Evolutionary conservation across 2,329 filamentous ascomycete genomes (phyloP).

Genomic region (Ophiocordyceps robertsii): DNA sequence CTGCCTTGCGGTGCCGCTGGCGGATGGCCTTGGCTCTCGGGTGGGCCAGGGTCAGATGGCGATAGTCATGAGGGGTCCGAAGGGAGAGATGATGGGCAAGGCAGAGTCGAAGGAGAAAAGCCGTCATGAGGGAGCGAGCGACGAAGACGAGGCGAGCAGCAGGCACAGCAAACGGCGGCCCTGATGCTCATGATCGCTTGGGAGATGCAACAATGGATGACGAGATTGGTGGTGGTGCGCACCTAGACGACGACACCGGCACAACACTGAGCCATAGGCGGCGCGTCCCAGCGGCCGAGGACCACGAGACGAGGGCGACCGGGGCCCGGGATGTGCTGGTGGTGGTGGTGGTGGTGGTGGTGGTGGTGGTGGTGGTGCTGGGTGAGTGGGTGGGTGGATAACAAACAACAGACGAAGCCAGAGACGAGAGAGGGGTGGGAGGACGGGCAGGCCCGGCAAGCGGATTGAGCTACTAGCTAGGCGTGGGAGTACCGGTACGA

Average conservation of each 20-base stretch:
- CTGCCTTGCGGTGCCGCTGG: constrained; percentile 23
- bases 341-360: not conserved
- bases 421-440: no score
- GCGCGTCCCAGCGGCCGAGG: constrained; percentile 1
- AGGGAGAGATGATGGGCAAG: constrained; percentile 30
- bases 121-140: constrained; percentile 27
- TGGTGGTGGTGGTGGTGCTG: not conserved
- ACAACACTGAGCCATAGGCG: not conserved
- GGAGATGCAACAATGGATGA: not conserved
- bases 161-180: constrained; percentile 4
- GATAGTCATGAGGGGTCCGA: constrained; percentile 30
- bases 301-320: constrained; percentile 1
- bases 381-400: not conserved
- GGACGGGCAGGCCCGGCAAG: no score
- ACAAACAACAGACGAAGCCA: not conserved
- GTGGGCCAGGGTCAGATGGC: constrained; percentile 23
- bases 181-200: constrained; percentile 1
- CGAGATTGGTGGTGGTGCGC: not conserved
- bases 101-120: constrained; percentile 32
- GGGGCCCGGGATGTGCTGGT: not conserved
- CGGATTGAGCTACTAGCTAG: no score
- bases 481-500: no score
- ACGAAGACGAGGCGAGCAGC: constrained; percentile 6
- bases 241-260: not conserved
- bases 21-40: constrained; percentile 28